phyloP scores from a whole-genome alignment of 2,329 filamentous ascomycete species.

The Aspergillus ruber region DNA sequence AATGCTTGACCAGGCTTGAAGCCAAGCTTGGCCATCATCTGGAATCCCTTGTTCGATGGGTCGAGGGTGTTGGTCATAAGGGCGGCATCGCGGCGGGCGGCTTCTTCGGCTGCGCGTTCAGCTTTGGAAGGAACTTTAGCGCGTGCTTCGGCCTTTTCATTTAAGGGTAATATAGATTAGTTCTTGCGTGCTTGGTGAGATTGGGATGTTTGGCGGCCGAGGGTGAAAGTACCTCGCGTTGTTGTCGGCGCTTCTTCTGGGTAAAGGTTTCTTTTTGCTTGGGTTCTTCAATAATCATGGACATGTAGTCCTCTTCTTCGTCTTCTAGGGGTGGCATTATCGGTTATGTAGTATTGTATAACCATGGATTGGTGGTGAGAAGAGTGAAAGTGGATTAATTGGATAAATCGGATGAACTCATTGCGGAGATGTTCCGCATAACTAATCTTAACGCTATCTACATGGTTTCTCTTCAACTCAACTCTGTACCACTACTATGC shows the following conservation, averaged over 20 bases:
- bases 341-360: slow-evolving; percentile 1
- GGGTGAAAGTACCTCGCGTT: slow-evolving; percentile 38
- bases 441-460: no score
- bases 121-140: slow-evolving; percentile 67
- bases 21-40: slow-evolving; percentile 96
- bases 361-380: slow-evolving; percentile 7
- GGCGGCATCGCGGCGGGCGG: slow-evolving; percentile 65
- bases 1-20: slow-evolving; percentile 71
- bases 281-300: slow-evolving; percentile 77
- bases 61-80: slow-evolving; percentile 68
- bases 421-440: not conserved
- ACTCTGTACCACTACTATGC: no score
- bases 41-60: slow-evolving; percentile 73
- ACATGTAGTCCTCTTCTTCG: slow-evolving; percentile 94
- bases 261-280: slow-evolving; percentile 56
- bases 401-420: not conserved
- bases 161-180: slow-evolving; percentile 1
- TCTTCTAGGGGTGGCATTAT: slow-evolving; percentile 42
- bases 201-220: slow-evolving; percentile 4
- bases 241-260: slow-evolving; percentile 51
- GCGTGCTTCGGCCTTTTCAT: slow-evolving; percentile 56
- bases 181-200: not conserved
- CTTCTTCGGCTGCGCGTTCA: slow-evolving; percentile 70
- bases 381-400: slow-evolving; percentile 4
- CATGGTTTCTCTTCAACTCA: no score